Evolutionary conservation across 2,329 filamentous ascomycete genomes (phyloP).

Genomic region (Aureobasidium subglaciale): DNA sequence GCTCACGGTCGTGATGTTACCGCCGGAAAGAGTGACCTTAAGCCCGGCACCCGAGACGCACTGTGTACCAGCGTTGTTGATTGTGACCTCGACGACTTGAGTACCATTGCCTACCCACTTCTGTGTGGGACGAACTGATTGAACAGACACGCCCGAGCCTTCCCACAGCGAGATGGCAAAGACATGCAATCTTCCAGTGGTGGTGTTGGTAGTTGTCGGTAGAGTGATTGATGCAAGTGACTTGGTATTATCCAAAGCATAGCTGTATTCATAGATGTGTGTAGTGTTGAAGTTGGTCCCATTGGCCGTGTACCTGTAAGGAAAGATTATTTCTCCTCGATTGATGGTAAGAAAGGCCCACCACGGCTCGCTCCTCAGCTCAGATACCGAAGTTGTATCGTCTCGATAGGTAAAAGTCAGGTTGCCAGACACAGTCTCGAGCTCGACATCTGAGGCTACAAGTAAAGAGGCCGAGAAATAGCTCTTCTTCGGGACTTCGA

Average conservation of each 20-base stretch:
- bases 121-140: slow-evolving; percentile 30
- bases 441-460: slow-evolving; percentile 32
- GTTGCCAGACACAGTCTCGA: slow-evolving; percentile 34
- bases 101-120: slow-evolving; percentile 27
- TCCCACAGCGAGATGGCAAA: slow-evolving; percentile 26
- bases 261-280: slow-evolving; percentile 42
- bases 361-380: slow-evolving; percentile 40
- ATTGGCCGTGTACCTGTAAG: slow-evolving; percentile 35
- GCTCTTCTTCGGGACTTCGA: slow-evolving; percentile 27
- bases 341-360: slow-evolving; percentile 41
- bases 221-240: slow-evolving; percentile 35
- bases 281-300: slow-evolving; percentile 38
- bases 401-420: slow-evolving; percentile 40
- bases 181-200: slow-evolving; percentile 29
- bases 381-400: slow-evolving; percentile 32
- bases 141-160: slow-evolving; percentile 20
- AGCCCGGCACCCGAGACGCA: slow-evolving; percentile 22
- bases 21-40: slow-evolving; percentile 22
- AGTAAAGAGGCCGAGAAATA: slow-evolving; percentile 32
- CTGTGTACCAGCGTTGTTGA: slow-evolving; percentile 26
- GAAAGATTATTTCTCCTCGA: slow-evolving; percentile 41
- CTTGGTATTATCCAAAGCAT: slow-evolving; percentile 33
- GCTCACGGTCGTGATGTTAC: slow-evolving; percentile 23
- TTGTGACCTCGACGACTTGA: slow-evolving; percentile 26
- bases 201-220: slow-evolving; percentile 33